A percentile compares a stretch with the other conserved stretches of the same genome.
Evolutionary conservation across 192 early-diverging fungal genomes (phyloP).

Genomic region (Backusella sp.): DNA sequence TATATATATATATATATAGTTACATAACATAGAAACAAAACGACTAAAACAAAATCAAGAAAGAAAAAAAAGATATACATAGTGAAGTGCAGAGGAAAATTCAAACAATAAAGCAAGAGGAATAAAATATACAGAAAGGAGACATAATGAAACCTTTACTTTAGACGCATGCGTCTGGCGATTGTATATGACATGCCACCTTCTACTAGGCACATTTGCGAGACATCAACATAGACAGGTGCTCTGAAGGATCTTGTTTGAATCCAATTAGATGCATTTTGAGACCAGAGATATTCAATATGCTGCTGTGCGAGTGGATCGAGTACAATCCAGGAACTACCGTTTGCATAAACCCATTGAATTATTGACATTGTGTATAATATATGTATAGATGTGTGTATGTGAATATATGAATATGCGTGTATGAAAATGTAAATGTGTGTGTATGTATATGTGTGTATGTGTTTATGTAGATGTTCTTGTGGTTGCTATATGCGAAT

Average conservation of each 20-base stretch:
- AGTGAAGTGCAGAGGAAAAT: neutral
- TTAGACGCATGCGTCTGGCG: neutral
- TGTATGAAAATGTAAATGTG: neutral
- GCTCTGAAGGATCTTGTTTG: neutral
- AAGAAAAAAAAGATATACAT: neutral
- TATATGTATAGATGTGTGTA: neutral
- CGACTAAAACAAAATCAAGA: neutral
- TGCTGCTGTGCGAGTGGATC: neutral
- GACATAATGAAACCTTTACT: neutral
- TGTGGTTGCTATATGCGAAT: neutral
- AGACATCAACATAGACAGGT: constrained; percentile 15
- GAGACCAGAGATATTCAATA: constrained; percentile 9
- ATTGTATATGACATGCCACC: neutral
- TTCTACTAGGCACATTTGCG: neutral
- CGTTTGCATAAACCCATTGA: constrained; percentile 13
- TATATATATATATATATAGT: neutral
- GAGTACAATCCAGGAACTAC: neutral
- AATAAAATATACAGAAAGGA: neutral
- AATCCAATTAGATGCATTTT: constrained; percentile 8
- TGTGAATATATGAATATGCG: neutral
- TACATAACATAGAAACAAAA: neutral
- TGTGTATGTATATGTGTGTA: neutral
- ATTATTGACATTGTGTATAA: neutral
- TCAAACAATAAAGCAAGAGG: neutral
- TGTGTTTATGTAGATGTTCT: neutral